Evolutionary conservation across 2,329 filamentous ascomycete species (phyloP), one percentile per base, ranked within the genome.

Genomic region (Xylaria sp.): DNA sequence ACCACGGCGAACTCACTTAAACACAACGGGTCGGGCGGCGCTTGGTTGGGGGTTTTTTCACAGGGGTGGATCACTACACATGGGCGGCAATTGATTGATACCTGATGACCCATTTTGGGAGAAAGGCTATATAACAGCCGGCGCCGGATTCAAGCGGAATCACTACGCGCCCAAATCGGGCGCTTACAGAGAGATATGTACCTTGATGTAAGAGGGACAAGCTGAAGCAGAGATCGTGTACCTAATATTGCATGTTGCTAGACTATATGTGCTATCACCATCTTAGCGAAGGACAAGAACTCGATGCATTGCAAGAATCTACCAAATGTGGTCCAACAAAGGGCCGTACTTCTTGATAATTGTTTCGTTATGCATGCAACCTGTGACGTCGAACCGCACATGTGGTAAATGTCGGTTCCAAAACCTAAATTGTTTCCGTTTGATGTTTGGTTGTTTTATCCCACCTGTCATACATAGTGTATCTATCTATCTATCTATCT

Each of bases 41-140:
- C 31, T 69, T 62, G 62, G 54, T 64, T 71, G 55, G 46, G 46
- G 39, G 36, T 15, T 60, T 69, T 69, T 33, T 67, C 5, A 25
- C 23, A 13, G 56, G 56, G 41, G 62, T 64, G 70, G 70, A 72
- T 66, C 67, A 64, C 36, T 49, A 69, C 55, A 61, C 36, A 66
- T 66, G 64, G 64, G 68, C 64, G 70, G 64, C 62, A 70, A 66
- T 65, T 66, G 39, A 65, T 72, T 72, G 62, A 70, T 67, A 72
- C 70, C 64, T 72, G 67, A 72, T 64, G 70, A 68, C 55, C 67
- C 62, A 54, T 62, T 49, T 64, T 65, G 55, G 62, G 58, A 70
- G 41, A 64, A 52, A 33, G 43, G 41, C 63, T 54, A 23, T 54
- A 23, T 23, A 60, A 63, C 43, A 64, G 62, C 39, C 57, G 51